Evolutionary conservation across 257 asterid genomes (phyloP), one percentile per base, ranked within the genome.

Genomic region (Lycium barbarum): DNA sequence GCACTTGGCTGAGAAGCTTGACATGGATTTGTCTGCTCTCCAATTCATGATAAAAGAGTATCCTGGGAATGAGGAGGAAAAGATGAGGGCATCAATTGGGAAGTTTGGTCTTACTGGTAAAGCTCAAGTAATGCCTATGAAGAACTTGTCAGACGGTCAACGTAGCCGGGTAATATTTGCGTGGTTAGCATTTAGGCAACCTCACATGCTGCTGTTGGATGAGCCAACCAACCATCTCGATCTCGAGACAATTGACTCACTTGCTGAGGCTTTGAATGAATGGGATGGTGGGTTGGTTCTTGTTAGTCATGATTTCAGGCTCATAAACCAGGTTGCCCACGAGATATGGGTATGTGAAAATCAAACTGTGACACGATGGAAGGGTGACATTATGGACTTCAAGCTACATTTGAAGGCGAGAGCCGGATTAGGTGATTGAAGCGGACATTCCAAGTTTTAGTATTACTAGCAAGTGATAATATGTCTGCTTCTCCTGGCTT

Each of bases 241-340:
- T 90, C 91, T 95, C 0, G 99, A 97, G 94, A 97, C 99, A 0
- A 97, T 97, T 1, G 99, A 97, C 83, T 95, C 98, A 0, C 92
- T 97, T 5, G 99, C 99, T 0, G 98, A 96, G 90, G 99, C 99
- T 7, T 84, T 96, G 92, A 96, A 94, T 4, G 98, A 95, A 68
- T 96, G 98, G 99, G 98, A 96, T 20, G 99, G 99, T 20, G 99
- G 99, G 47, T 6, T 97, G 91, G 99, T 97, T 78, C 98, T 97
- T 17, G 99, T 97, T 4, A 97, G 99, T 87, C 99, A 97, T 4
- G 98, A 97, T 79, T 97, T 97, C 70, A 92, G 99, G 95, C 98
- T 97, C 43, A 97, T 97, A 26, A 97, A 95, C 90, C 99, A 97
- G 93, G 99, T 97, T 8, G 99, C 98, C 3, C 92, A 92, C 5